phyloP scores from a whole-genome alignment of 164 flowering plant genomes.

The Vitis cinerea region DNA sequence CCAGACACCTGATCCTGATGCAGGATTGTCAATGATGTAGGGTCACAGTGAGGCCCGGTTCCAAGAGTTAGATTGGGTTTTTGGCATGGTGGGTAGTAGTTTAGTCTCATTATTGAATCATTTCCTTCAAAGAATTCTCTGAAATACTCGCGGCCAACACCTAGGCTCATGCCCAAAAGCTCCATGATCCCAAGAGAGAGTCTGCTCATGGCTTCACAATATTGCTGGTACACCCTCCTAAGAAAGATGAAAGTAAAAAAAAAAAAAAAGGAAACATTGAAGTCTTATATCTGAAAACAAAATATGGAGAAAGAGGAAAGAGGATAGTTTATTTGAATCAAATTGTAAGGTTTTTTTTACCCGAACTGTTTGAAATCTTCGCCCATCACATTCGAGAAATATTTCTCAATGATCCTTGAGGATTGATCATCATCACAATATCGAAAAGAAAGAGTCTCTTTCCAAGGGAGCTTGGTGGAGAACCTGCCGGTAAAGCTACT shows the following conservation, averaged over 20 bases:
- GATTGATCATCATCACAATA: conserved; percentile 25
- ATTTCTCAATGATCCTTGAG: conserved; percentile 35
- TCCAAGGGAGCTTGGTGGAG: conserved; percentile 77
- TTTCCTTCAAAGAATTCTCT: conserved; percentile 55
- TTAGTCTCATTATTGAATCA: conserved; percentile 69
- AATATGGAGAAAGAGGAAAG: neutral
- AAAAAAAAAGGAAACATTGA: neutral
- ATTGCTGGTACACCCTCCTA: conserved; percentile 62
- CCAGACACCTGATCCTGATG: conserved; percentile 76
- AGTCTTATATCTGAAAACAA: neutral
- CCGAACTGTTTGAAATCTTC: conserved; percentile 51
- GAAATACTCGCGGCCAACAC: conserved; percentile 39
- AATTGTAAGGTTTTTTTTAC: conserved; percentile 27
- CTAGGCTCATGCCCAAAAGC: conserved; percentile 62
- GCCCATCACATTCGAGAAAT: conserved; percentile 40
- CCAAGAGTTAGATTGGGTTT: conserved; percentile 65
- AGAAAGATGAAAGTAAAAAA: neutral
- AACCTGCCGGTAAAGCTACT: conserved; percentile 68
- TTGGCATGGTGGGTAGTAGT: conserved; percentile 71
- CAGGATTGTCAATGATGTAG: conserved; percentile 68
- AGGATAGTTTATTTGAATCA: neutral
- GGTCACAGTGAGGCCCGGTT: conserved; percentile 83
- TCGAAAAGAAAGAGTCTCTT: conserved; percentile 65
- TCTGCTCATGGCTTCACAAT: conserved; percentile 56
- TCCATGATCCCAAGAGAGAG: conserved; percentile 64